These are phyloP conservation scores for Paramecium sonneborni DNA, from an alignment of 73 alveolate genomes.

Conservation along the genomic window DNA sequence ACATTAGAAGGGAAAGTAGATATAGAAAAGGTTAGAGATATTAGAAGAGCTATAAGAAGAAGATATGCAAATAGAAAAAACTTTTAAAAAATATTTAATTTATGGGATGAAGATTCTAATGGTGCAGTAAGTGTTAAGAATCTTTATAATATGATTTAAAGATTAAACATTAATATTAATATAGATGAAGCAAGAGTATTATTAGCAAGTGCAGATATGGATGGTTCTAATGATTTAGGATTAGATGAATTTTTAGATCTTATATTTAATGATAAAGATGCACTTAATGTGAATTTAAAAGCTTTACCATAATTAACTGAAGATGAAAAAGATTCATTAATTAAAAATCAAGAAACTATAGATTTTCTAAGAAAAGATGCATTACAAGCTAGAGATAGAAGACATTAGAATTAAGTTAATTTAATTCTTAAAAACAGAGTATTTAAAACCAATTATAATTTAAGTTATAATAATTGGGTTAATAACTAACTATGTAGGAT, in stretches of 20 bases:
- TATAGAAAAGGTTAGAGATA: conserved; percentile 87
- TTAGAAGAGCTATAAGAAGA: conserved; percentile 91
- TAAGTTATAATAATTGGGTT: conserved; percentile 36
- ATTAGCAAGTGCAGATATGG: conserved; percentile 89
- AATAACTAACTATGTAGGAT: not conserved
- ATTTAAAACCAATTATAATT: not conserved
- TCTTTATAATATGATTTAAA: conserved; percentile 86
- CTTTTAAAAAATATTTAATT: conserved; percentile 83
- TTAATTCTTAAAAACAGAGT: conserved; percentile 68
- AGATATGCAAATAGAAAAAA: conserved; percentile 92
- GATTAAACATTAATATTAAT: conserved; percentile 91
- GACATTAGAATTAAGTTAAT: conserved; percentile 66
- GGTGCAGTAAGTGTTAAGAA: conserved; percentile 84
- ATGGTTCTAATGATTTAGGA: conserved; percentile 79
- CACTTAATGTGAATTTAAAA: conserved; percentile 76
- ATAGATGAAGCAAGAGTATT: conserved; percentile 91
- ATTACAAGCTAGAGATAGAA: conserved; percentile 47
- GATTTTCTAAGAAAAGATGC: conserved; percentile 67
- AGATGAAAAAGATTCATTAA: conserved; percentile 48
- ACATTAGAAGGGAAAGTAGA: conserved; percentile 94
- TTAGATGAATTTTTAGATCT: conserved; percentile 92
- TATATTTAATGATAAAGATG: conserved; percentile 79
- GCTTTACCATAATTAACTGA: conserved; percentile 64
- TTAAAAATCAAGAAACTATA: conserved; percentile 39
- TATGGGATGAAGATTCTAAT: conserved; percentile 87